Evolutionary conservation across 805 yeast species (phyloP), one percentile per base, ranked within the genome.

Genomic region (Pichia kluyveri): DNA sequence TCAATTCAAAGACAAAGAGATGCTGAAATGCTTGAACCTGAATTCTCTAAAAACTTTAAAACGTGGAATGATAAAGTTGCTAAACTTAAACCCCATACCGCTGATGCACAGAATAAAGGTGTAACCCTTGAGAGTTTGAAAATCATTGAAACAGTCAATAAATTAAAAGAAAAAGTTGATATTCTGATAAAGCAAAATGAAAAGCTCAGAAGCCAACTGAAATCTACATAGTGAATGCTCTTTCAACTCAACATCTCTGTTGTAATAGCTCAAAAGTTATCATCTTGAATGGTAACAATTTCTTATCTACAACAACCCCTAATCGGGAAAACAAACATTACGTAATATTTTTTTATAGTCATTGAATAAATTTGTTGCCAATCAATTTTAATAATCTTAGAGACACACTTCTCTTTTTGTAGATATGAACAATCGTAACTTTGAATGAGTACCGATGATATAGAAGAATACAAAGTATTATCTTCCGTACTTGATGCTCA

Each of bases 21-120:
- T 30, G 90, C 89, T 1, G 93, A 86, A 59, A 60, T 61, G 8
- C 75, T 70, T 38, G 96, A 87, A 61, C 86, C 88, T 0, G 78
- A 78, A 49, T 85, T 86, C 59, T 61, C 71, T n/a, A 74, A 76
- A 9, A 69, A 75, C 38, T 69, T 71, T 40, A 55, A 58, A 7
- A 57, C 65, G 18, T 87, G 89, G 80, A 69, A 67, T 23, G 54
- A 59, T 14, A 72, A 71, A 28, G 75, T 86, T 27, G 71, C 72
- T 11, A 54, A 61, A 7, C 70, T 71, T 6, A 76, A 73, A 8
- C 86, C 86, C 45, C 86, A 86, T 2, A 79, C 82, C 6, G 70
- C 69, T 27, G 66, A 70, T 46, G 86, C 86, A 36, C 72, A 69
- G 48, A 63, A 65, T 19, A 63, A 66, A 8, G 84, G 87, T 38